phyloP scores from a whole-genome alignment of 2,329 filamentous ascomycete genomes.

The Hypocreales sp. region DNA sequence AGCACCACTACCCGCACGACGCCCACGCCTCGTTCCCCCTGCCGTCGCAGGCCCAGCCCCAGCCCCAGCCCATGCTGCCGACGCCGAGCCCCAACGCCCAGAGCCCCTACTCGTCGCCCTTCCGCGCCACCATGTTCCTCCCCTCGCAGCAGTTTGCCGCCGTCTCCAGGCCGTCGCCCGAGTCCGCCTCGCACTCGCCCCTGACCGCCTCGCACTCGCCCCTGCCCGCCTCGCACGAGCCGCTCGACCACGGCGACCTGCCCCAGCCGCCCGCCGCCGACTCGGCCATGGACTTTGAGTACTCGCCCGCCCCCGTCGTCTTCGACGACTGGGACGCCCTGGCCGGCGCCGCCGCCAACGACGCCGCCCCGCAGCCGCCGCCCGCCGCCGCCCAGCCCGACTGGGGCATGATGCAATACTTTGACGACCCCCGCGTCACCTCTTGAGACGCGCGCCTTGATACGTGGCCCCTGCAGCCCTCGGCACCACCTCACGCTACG shows the following conservation, averaged over 20 bases:
- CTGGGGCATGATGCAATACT: conserved; percentile 21
- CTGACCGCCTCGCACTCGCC: conserved; percentile 11
- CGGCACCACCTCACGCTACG: too few species aligned
- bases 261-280: conserved; percentile 14
- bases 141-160: conserved; percentile 15
- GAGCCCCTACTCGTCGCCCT: conserved; percentile 12
- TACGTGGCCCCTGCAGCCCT: too few species aligned
- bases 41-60: conserved; percentile 15
- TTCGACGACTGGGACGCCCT: conserved; percentile 28
- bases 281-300: conserved; percentile 27
- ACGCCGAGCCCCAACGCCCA: conserved; percentile 9
- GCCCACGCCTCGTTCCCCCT: conserved; percentile 15
- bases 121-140: conserved; percentile 17
- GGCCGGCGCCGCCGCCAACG: conserved; percentile 15
- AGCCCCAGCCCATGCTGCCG: conserved; percentile 9
- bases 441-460: too few species aligned
- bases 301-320: conserved; percentile 19
- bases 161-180: conserved; percentile 14
- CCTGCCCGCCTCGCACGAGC: conserved; percentile 11
- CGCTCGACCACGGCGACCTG: conserved; percentile 20
- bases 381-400: conserved; percentile 5
- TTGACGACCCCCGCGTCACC: conserved; percentile 15
- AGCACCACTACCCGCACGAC: conserved; percentile 12
- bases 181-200: conserved; percentile 17
- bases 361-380: conserved; percentile 10